Evolutionary conservation across 2,329 filamentous ascomycete species (phyloP), one percentile per base, ranked within the genome.

Genomic region (Coniella vitis): DNA sequence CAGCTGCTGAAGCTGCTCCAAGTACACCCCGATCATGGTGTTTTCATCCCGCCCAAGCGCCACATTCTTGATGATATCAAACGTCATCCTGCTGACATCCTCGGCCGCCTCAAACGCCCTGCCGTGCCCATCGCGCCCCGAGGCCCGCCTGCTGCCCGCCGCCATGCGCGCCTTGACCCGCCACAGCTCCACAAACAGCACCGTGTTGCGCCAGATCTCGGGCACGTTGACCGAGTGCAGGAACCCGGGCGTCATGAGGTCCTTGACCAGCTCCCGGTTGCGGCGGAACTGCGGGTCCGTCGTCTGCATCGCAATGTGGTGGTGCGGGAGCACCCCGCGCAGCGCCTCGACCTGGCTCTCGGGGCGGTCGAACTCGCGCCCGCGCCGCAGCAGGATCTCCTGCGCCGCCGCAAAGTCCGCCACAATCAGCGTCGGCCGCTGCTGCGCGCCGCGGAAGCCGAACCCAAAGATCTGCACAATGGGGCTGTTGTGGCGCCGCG

Each of bases 221-320:
- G 65, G 66, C 3, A 61, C 64, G 1, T 64, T 63, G 22, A 66
- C 38, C 1, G 54, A 53, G 38, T 64, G 56, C 17, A 69, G 52
- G 43, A 70, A 69, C 9, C 44, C 55, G 0, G 65, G 62, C 2
- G 64, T 58, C 67, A 69, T 67, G 7, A 69, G 54, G 36, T 69
- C 66, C 38, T 60, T 57, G 3, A 68, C 51, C 3, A 69, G 57
- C 37, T 63, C 59, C 43, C 58, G 63, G 37, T 67, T 62, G 13
- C 36, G 42, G 53, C 60, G 65, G 53, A 63, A 65, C 7, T 60
- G 55, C 3, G 63, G 60, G 9, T 55, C 46, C 5, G 62, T 61
- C 36, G 56, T 47, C 16, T 14, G 25, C 63, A 67, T 64, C 4
- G 56, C 55, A 46, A 68, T 63, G 51, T 69, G 67, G 37, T 64